phyloP scores from a whole-genome alignment of 2,329 filamentous ascomycete genomes.

The Aureobasidium sp. region DNA sequence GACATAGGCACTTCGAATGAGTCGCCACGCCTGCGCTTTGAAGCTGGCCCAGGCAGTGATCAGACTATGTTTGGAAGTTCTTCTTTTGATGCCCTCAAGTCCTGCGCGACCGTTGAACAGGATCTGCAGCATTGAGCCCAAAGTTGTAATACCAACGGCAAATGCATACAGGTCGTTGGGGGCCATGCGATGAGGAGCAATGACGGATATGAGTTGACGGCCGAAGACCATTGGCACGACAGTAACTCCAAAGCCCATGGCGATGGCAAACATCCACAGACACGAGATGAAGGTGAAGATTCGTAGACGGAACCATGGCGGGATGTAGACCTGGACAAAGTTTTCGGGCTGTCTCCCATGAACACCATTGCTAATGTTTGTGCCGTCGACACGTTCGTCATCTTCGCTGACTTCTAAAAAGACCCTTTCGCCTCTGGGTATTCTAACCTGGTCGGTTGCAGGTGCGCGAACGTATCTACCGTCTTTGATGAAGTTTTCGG shows the following conservation, averaged over 20 bases:
- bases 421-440: constrained; percentile 73
- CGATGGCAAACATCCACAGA: constrained; percentile 89
- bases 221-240: constrained; percentile 82
- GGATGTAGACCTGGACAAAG: constrained; percentile 58
- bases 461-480: constrained; percentile 87
- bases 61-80: constrained; percentile 20
- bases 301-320: constrained; percentile 73
- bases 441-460: constrained; percentile 88
- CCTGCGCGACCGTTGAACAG: constrained; percentile 21
- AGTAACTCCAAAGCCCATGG: constrained; percentile 77
- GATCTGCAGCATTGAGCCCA: constrained; percentile 62
- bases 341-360: constrained; percentile 38
- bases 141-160: constrained; percentile 76
- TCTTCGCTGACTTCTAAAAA: constrained; percentile 70
- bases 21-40: constrained; percentile 27
- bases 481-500: constrained; percentile 53
- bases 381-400: constrained; percentile 57
- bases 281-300: constrained; percentile 80
- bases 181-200: constrained; percentile 64
- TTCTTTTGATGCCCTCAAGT: constrained; percentile 18
- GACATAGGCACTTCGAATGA: constrained; percentile 61
- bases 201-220: constrained; percentile 63
- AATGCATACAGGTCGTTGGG: constrained; percentile 97
- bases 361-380: constrained; percentile 26
- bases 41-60: constrained; percentile 22